Percentiles rank a stretch among this genome's conserved stretches.
Evolutionary conservation across 2,329 filamentous ascomycete species (phyloP).

Genomic region (Paecilomyces fulvus): DNA sequence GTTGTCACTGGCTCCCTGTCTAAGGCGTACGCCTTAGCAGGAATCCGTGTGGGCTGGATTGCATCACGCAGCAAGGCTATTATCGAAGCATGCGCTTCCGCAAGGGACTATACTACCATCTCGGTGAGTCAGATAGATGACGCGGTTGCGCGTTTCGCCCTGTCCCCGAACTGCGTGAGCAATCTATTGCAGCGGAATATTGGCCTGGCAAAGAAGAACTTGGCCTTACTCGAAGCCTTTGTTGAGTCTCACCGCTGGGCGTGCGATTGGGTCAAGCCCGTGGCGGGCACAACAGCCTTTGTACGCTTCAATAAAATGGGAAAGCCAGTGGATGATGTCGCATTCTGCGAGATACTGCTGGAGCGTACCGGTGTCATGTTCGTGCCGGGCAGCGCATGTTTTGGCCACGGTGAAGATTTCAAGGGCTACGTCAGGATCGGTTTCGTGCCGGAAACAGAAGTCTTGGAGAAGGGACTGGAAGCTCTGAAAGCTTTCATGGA

Average conservation of each 20-base stretch:
- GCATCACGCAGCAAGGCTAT: slow-evolving; percentile 57
- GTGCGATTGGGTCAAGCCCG: slow-evolving; percentile 64
- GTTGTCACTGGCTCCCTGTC: slow-evolving; percentile 74
- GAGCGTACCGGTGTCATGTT: slow-evolving; percentile 65
- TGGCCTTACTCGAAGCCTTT: slow-evolving; percentile 58
- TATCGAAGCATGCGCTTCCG: slow-evolving; percentile 54
- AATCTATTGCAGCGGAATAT: slow-evolving; percentile 56
- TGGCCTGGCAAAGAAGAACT: slow-evolving; percentile 58
- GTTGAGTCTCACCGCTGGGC: slow-evolving; percentile 55
- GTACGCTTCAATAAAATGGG: slow-evolving; percentile 58
- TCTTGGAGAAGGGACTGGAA: slow-evolving; percentile 59
- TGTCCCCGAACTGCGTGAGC: slow-evolving; percentile 57
- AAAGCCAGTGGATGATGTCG: slow-evolving; percentile 60
- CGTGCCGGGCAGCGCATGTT: slow-evolving; percentile 64
- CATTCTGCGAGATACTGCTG: slow-evolving; percentile 61
- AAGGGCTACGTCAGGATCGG: slow-evolving; percentile 69
- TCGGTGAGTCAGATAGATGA: slow-evolving; percentile 79
- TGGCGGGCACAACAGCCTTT: slow-evolving; percentile 72
- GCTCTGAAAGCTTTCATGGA: slow-evolving; percentile 47
- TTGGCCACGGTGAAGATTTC: slow-evolving; percentile 59
- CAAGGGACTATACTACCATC: slow-evolving; percentile 78
- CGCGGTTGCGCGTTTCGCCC: slow-evolving; percentile 64
- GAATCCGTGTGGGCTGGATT: slow-evolving; percentile 76
- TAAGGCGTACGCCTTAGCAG: slow-evolving; percentile 76
- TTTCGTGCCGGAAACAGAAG: slow-evolving; percentile 62